phyloP scores from a whole-genome alignment of 192 early-diverging fungal species.

The Dimargaris xerosporica region DNA sequence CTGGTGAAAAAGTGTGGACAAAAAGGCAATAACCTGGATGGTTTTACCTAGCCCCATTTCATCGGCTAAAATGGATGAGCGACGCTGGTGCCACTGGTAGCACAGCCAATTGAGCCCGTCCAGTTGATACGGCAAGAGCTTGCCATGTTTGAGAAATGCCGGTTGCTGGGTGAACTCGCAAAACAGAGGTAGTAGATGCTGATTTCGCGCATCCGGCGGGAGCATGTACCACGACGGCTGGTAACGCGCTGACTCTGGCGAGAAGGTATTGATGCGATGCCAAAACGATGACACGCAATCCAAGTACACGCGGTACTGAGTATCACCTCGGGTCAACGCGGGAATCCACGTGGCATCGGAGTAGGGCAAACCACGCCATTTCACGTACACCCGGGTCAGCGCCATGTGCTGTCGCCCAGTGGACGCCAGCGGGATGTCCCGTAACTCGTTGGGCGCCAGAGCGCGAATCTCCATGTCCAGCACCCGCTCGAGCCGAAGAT shows the following conservation, averaged over 20 bases:
- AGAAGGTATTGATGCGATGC: slow-evolving; percentile 26
- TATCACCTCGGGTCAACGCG: neutral
- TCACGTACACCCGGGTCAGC: slow-evolving; percentile 38
- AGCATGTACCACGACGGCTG: slow-evolving; percentile 18
- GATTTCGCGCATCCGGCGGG: slow-evolving; percentile 16
- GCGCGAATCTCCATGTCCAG: slow-evolving; percentile 13
- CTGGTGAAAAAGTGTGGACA: slow-evolving; percentile 44
- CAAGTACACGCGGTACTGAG: slow-evolving; percentile 10
- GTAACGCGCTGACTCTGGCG: slow-evolving; percentile 17
- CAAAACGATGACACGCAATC: slow-evolving; percentile 6
- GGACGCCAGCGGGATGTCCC: too few species aligned
- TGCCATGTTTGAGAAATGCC: slow-evolving; percentile 31
- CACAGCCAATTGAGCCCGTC: slow-evolving; percentile 87
- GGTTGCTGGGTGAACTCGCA: slow-evolving; percentile 37
- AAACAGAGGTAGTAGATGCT: slow-evolving; percentile 18
- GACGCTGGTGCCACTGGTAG: slow-evolving; percentile 63
- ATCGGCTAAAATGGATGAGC: slow-evolving; percentile 55
- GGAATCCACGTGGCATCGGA: slow-evolving; percentile 24
- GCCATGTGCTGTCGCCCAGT: too few species aligned
- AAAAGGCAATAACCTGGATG: slow-evolving; percentile 44
- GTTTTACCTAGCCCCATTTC: slow-evolving; percentile 58
- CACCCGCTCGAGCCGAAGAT: slow-evolving; percentile 4
- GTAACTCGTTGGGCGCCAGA: slow-evolving; percentile 17
- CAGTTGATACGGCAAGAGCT: slow-evolving; percentile 71
- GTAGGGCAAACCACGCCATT: slow-evolving; percentile 42